These are phyloP conservation scores for Coemansia furcata DNA, from an alignment of 192 early-diverging fungal genomes.

Conservation along the genomic window DNA sequence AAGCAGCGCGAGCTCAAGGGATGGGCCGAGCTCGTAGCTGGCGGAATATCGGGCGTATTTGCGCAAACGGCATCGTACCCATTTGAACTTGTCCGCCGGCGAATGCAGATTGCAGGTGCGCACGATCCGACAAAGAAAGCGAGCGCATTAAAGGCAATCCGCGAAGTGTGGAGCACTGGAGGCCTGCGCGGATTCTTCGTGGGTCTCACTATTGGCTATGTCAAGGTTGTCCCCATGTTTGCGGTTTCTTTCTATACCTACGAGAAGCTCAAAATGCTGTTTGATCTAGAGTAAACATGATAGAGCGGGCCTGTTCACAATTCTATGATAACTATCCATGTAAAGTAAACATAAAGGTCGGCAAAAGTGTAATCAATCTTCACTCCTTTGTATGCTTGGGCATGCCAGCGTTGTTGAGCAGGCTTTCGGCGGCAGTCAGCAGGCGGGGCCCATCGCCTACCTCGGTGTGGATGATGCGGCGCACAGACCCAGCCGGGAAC, in stretches of 20 bases:
- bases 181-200: constrained; percentile 91
- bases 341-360: background rate
- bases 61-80: constrained; percentile 90
- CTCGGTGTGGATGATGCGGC: constrained; percentile 85
- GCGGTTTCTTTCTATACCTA: constrained; percentile 87
- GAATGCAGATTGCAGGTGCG: constrained; percentile 78
- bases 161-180: constrained; percentile 60
- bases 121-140: constrained; percentile 54
- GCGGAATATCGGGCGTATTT: constrained; percentile 79
- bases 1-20: constrained; percentile 60
- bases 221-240: constrained; percentile 94
- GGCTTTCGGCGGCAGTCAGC: constrained; percentile 34
- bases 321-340: no score
- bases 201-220: constrained; percentile 93
- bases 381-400: constrained; percentile 36
- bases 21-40: constrained; percentile 77
- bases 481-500: constrained; percentile 70
- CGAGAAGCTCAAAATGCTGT: constrained; percentile 55
- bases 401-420: constrained; percentile 43
- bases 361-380: background rate
- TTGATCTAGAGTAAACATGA: constrained; percentile 38
- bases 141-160: constrained; percentile 59
- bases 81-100: constrained; percentile 84
- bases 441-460: constrained; percentile 93
- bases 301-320: background rate